Evolutionary conservation across 371 early-diverging fungal genomes (phyloP).

Genomic region (Actinomucor elegans): DNA sequence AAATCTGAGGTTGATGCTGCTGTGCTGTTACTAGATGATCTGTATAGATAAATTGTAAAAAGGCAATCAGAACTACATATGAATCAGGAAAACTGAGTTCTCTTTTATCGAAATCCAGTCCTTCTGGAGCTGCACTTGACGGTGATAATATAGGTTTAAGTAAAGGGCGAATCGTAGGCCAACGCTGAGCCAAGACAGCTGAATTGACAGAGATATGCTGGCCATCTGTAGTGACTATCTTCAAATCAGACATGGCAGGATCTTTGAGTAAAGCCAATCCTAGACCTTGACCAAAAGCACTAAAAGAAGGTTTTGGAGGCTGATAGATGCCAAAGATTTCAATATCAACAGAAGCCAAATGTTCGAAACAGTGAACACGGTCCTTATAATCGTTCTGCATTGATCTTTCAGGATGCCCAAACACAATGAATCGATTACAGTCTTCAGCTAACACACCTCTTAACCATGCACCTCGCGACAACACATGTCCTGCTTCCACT

Average conservation of each 20-base stretch:
- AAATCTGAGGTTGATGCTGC: slow-evolving; percentile 49
- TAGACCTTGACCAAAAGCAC: slow-evolving; percentile 41
- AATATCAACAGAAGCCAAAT: slow-evolving; percentile 59
- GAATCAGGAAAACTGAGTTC: slow-evolving; percentile 52
- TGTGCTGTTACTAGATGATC: slow-evolving; percentile 61
- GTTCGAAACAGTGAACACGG: slow-evolving; percentile 61
- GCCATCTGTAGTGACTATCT: slow-evolving; percentile 55
- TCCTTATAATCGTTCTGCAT: slow-evolving; percentile 69
- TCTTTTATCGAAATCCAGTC: slow-evolving; percentile 11
- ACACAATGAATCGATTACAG: slow-evolving; percentile 63
- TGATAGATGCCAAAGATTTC: slow-evolving; percentile 65
- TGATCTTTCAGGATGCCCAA: slow-evolving; percentile 69
- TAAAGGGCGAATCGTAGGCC: slow-evolving; percentile 51
- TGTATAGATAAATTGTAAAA: slow-evolving; percentile 68
- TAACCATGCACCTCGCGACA: slow-evolving; percentile 72
- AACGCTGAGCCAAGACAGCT: slow-evolving; percentile 62
- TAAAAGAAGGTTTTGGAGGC: slow-evolving; percentile 37
- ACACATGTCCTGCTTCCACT: slow-evolving; percentile 62
- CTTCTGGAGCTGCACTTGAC: neutral
- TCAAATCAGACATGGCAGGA: slow-evolving; percentile 54
- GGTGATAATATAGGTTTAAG: slow-evolving; percentile 22
- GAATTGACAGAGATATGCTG: slow-evolving; percentile 60
- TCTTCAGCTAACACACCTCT: slow-evolving; percentile 58
- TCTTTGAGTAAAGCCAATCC: slow-evolving; percentile 62
- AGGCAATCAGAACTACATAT: slow-evolving; percentile 54